Conservation (phyloP, 225 moss, liverwort and hornwort species). For the Pseudoscleropodium purum region DNA sequence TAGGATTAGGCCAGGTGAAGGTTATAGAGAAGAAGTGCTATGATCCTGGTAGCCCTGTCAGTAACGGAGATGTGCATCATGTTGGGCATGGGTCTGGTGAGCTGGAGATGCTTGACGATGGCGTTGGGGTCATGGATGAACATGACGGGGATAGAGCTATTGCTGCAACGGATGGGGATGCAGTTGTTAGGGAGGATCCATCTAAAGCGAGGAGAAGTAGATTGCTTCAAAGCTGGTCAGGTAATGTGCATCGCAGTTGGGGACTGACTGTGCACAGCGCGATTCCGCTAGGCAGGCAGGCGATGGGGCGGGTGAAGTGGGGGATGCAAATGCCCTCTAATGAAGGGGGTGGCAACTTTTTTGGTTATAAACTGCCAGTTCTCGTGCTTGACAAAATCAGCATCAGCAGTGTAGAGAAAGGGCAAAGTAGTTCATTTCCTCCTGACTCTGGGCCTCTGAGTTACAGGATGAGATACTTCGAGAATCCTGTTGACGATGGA, state of each 20-base stretch:
- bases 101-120: constrained; percentile 15
- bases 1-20: constrained; percentile 24
- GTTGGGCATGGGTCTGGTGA: constrained; percentile 15
- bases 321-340: constrained; percentile 34
- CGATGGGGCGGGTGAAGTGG: constrained; percentile 40
- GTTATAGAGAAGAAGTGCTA: constrained; percentile 14
- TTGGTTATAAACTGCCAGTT: constrained; percentile 43
- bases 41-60: constrained; percentile 22
- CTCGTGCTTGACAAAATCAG: constrained; percentile 57
- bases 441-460: constrained; percentile 19
- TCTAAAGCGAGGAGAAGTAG: constrained; percentile 1
- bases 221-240: constrained; percentile 23
- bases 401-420: constrained; percentile 16
- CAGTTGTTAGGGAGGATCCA: not conserved
- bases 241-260: constrained; percentile 21
- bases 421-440: constrained; percentile 1
- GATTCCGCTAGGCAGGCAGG: constrained; percentile 44
- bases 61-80: constrained; percentile 11
- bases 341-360: constrained; percentile 18
- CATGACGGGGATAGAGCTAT: not conserved
- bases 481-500: constrained; percentile 26
- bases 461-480: constrained; percentile 9
- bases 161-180: not conserved
- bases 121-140: not conserved
- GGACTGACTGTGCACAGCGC: constrained; percentile 36